Conservation (phyloP, 805 yeast genomes). For the Sugiyamaella marilandica region DNA sequence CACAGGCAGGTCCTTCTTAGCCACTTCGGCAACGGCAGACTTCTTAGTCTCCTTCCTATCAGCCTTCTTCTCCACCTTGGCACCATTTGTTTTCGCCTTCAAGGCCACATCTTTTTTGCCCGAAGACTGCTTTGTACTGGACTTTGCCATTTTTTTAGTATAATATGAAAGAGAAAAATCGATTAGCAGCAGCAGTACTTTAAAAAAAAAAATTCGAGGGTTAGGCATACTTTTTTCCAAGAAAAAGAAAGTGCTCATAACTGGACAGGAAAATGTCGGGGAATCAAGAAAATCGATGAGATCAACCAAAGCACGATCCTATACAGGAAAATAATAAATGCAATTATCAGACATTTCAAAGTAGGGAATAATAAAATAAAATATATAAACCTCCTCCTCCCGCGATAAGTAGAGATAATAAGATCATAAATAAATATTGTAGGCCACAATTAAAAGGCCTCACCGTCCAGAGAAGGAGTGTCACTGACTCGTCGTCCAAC, state of each 20-base stretch:
- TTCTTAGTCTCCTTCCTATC: slow-evolving; percentile 14
- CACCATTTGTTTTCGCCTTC: slow-evolving; percentile 30
- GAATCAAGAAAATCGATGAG: no score
- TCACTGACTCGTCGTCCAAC: neutral
- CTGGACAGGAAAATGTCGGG: neutral
- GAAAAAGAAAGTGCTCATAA: slow-evolving; percentile 3
- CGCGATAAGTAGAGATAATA: neutral
- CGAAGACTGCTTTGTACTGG: slow-evolving; percentile 4
- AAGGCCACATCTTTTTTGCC: slow-evolving; percentile 13
- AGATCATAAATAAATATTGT: neutral
- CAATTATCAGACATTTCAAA: neutral
- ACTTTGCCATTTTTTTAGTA: slow-evolving; percentile 15
- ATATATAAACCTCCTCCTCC: neutral
- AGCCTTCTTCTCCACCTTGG: slow-evolving; percentile 18
- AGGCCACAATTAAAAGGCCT: neutral
- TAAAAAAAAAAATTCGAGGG: slow-evolving; percentile 10
- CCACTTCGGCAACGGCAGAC: slow-evolving; percentile 18
- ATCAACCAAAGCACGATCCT: no score
- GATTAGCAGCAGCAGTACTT: neutral
- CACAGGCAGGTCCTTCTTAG: slow-evolving; percentile 11
- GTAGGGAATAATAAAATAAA: neutral
- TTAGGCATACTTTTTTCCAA: slow-evolving; percentile 6
- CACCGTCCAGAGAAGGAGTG: neutral
- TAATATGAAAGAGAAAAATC: neutral
- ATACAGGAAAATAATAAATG: no score